Percentiles rank a stretch among this genome's conserved stretches.
Evolutionary conservation across 768 basidiomycete species (phyloP).

Genomic region (Boletus reticuloceps): DNA sequence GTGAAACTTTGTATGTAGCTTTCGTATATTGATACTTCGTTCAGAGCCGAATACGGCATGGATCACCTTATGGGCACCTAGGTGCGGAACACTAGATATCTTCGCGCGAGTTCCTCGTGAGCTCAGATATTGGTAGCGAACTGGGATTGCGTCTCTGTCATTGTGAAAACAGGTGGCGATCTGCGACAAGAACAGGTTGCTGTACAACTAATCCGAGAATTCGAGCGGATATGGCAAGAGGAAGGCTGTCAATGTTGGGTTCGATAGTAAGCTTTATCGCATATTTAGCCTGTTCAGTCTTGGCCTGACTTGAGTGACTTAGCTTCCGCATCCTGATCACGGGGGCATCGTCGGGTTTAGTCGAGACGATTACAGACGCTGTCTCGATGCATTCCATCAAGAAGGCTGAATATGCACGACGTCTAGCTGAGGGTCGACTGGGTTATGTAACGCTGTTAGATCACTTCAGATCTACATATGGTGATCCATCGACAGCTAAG

Average conservation of each 20-base stretch:
- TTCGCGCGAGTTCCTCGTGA: constrained; percentile 1
- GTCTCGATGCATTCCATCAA: constrained; percentile 99
- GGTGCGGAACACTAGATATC: constrained; percentile 42
- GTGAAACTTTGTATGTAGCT: constrained; percentile 3
- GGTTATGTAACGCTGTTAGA: constrained; percentile 89
- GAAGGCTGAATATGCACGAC: constrained; percentile 94
- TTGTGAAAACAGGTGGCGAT: constrained; percentile 98
- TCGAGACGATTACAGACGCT: constrained; percentile 97
- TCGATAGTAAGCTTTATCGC: constrained; percentile 62
- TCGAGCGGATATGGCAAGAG: constrained; percentile 92
- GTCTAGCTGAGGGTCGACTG: constrained; percentile 74
- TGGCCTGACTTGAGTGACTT: not conserved
- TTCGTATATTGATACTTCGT: constrained; percentile 1
- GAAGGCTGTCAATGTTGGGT: constrained; percentile 93
- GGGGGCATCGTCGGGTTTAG: constrained; percentile 87
- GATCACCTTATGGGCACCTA: constrained; percentile 95
- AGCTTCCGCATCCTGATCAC: constrained; percentile 97
- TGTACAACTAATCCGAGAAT: constrained; percentile 90
- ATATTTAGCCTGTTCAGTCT: not conserved
- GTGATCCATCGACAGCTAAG: constrained; percentile 81
- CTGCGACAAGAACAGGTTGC: constrained; percentile 97
- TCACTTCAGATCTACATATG: constrained; percentile 90
- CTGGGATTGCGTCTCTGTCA: constrained; percentile 93
- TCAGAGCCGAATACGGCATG: constrained; percentile 82
- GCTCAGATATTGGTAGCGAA: constrained; percentile 43